phyloP scores from a whole-genome alignment of 768 basidiomycete species.

The Hebeloma cylindrosporum region DNA sequence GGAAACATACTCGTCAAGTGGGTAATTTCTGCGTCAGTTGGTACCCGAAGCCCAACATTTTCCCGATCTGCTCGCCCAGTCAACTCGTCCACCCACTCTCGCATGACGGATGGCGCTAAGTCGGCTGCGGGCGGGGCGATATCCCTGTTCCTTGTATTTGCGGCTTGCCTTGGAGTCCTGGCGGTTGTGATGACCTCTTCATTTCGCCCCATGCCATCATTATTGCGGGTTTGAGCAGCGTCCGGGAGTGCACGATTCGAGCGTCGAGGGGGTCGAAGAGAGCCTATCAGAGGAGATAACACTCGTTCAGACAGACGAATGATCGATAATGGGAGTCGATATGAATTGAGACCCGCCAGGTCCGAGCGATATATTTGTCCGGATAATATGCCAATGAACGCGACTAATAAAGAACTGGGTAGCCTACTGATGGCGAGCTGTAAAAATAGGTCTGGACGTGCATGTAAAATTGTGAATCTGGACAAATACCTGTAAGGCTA shows the following conservation, averaged over 20 bases:
- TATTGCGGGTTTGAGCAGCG: conserved; percentile 24
- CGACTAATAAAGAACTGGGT: conserved; percentile 64
- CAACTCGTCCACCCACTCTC: conserved; percentile 79
- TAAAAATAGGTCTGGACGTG: neutral
- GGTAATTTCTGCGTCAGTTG: conserved; percentile 72
- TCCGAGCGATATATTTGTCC: conserved; percentile 87
- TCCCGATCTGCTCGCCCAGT: conserved; percentile 61
- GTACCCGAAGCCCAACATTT: conserved; percentile 61
- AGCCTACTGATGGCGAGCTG: conserved; percentile 70
- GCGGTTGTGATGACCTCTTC: conserved; percentile 71
- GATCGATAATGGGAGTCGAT: conserved; percentile 66
- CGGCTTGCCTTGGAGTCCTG: conserved; percentile 27
- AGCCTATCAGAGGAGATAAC: conserved; percentile 68
- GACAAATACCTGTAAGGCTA: conserved; percentile 70
- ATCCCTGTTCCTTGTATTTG: conserved; percentile 18
- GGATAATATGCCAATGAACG: conserved; percentile 62
- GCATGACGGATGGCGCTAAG: conserved; percentile 55
- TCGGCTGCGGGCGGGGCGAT: no score
- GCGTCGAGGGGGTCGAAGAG: conserved; percentile 59
- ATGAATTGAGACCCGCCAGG: conserved; percentile 72
- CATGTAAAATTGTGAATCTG: neutral
- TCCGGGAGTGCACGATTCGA: conserved; percentile 78
- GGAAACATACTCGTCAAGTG: conserved; percentile 85
- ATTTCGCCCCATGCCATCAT: conserved; percentile 29
- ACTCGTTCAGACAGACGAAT: conserved; percentile 56